Conservation (phyloP, 2,329 filamentous ascomycete species). For the Arthrobotrys sphaeroides region DNA sequence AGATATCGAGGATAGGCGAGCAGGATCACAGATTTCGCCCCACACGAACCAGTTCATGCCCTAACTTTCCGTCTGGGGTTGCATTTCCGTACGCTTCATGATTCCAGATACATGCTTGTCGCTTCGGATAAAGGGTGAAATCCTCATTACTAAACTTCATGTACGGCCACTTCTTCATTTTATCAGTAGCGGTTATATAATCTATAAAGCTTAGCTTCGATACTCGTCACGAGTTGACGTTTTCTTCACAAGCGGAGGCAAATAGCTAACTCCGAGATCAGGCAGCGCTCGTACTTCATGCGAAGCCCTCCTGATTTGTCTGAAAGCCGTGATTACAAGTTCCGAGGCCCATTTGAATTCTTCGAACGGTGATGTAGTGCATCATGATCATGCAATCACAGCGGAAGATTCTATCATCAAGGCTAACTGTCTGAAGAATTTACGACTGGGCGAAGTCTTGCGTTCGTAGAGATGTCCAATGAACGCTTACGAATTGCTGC, state of each 20-base stretch:
- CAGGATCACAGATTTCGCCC: not conserved
- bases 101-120: not conserved
- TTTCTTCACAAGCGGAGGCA: not conserved
- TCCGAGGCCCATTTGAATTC: not conserved
- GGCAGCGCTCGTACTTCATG: not conserved
- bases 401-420: not conserved
- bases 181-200: not conserved
- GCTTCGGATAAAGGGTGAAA: not conserved
- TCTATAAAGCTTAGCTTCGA: not conserved
- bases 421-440: not conserved
- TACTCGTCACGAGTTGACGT: constrained; percentile 3
- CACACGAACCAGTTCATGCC: not conserved
- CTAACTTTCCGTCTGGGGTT: not conserved
- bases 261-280: not conserved
- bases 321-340: not conserved
- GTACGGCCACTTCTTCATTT: not conserved
- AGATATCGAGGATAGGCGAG: constrained; percentile 16
- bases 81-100: not conserved
- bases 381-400: constrained; percentile 8
- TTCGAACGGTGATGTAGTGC: not conserved
- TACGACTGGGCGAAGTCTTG: too few relatives aligned
- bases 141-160: constrained; percentile 7
- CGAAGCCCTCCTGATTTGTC: not conserved
- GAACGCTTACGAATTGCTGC: not conserved
- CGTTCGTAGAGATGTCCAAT: not conserved